Evolutionary conservation across 2,329 filamentous ascomycete genomes (phyloP).

Genomic region (Fusarium aywerte): DNA sequence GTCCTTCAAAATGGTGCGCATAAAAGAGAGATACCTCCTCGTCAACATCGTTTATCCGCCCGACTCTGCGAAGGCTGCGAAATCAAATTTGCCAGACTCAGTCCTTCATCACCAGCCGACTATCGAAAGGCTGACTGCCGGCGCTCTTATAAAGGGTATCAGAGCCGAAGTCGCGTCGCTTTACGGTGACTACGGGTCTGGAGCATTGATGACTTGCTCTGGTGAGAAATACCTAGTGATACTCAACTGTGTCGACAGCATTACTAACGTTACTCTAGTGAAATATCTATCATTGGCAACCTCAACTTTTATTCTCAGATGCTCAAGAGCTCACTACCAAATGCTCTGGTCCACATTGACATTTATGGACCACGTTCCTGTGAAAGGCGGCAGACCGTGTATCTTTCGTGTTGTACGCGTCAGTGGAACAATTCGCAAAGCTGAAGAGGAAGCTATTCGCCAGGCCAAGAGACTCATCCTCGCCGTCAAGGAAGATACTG

Average conservation of each 20-base stretch:
- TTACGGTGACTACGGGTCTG: slow-evolving; percentile 90
- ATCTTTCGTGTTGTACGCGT: slow-evolving; percentile 87
- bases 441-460: slow-evolving; percentile 87
- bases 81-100: slow-evolving; percentile 63
- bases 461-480: slow-evolving; percentile 78
- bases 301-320: slow-evolving; percentile 90
- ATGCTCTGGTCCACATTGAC: slow-evolving; percentile 91
- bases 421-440: slow-evolving; percentile 92
- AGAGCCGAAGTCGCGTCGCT: slow-evolving; percentile 75
- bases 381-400: slow-evolving; percentile 70
- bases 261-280: slow-evolving; percentile 61
- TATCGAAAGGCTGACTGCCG: slow-evolving; percentile 73
- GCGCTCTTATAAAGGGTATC: slow-evolving; percentile 74
- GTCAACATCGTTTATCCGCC: slow-evolving; percentile 91
- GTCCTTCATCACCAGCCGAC: slow-evolving; percentile 84
- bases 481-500: slow-evolving; percentile 64
- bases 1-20: slow-evolving; percentile 78
- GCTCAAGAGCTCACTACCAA: slow-evolving; percentile 82
- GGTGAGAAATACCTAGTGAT: slow-evolving; percentile 58
- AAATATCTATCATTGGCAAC: slow-evolving; percentile 95
- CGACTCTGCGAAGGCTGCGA: slow-evolving; percentile 52
- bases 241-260: not conserved
- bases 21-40: slow-evolving; percentile 96
- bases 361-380: slow-evolving; percentile 77
- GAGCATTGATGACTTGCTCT: slow-evolving; percentile 75